Conservation (phyloP, 2,329 filamentous ascomycete species). For the Corinectria fuckeliana region DNA sequence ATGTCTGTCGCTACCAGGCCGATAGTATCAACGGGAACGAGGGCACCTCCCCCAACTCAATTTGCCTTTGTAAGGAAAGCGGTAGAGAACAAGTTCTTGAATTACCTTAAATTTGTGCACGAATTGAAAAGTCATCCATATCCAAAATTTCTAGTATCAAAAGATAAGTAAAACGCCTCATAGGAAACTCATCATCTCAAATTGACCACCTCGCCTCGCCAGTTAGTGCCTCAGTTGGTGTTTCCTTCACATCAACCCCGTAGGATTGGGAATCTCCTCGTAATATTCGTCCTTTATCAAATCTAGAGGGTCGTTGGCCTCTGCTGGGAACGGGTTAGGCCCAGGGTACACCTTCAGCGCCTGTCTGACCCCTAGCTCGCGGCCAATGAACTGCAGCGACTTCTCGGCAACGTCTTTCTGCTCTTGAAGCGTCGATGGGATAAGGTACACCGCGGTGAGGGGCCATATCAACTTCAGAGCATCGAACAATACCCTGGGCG, state of each 20-base stretch:
- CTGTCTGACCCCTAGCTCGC: slow-evolving; percentile 46
- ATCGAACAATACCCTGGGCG: slow-evolving; percentile 45
- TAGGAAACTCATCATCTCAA: background rate
- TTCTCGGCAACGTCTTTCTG: slow-evolving; percentile 38
- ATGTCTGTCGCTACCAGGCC: too few relatives aligned
- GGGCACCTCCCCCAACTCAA: too few relatives aligned
- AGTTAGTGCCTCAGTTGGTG: background rate
- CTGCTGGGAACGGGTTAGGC: slow-evolving; percentile 31
- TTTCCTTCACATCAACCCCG: slow-evolving; percentile 20
- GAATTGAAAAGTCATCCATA: background rate
- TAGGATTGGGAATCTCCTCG: slow-evolving; percentile 23
- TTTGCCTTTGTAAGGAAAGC: background rate
- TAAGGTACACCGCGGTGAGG: slow-evolving; percentile 41
- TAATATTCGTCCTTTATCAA: slow-evolving; percentile 24
- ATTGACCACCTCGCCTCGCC: background rate
- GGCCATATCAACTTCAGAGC: slow-evolving; percentile 49
- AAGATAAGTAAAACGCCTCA: background rate
- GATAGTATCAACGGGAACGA: too few relatives aligned
- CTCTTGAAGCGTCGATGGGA: slow-evolving; percentile 37
- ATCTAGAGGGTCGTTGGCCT: slow-evolving; percentile 36
- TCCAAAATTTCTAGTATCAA: background rate
- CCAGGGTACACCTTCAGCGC: slow-evolving; percentile 39
- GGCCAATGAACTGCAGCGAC: slow-evolving; percentile 43
- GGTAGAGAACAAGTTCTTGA: background rate
- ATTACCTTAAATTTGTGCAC: background rate